Evolutionary conservation across 148 eudicot species (phyloP).

Genomic region (Oxyria digyna): DNA sequence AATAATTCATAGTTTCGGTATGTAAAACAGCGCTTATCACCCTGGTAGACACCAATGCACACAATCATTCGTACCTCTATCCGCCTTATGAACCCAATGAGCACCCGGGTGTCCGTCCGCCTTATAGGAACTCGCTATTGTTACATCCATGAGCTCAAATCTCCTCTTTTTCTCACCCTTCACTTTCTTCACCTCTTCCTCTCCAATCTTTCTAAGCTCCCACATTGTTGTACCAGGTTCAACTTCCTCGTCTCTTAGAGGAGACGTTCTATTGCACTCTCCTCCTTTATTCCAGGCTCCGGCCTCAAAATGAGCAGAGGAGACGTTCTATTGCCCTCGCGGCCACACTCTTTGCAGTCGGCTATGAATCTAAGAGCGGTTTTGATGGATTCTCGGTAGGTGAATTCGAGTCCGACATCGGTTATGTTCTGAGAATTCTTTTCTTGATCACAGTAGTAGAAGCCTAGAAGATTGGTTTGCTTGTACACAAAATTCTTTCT

Average conservation of each 20-base stretch:
- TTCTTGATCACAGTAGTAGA: conserved; percentile 6
- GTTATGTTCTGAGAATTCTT: conserved; percentile 8
- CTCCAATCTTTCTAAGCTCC: conserved; percentile 1
- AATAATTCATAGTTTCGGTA: too few species aligned
- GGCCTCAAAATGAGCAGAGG: conserved; percentile 42
- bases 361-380: conserved; percentile 19
- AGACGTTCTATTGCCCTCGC: conserved; percentile 29
- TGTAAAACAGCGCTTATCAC: too few species aligned
- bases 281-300: conserved; percentile 44
- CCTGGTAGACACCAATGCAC: conserved; percentile 63
- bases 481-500: conserved; percentile 4
- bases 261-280: conserved; percentile 20
- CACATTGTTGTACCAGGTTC: conserved; percentile 10
- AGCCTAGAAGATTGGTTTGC: neutral
- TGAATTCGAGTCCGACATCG: neutral
- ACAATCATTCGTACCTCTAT: conserved; percentile 35
- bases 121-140: conserved; percentile 29
- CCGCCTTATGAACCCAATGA: conserved; percentile 29
- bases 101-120: conserved; percentile 54
- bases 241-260: conserved; percentile 20
- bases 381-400: neutral
- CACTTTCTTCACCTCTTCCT: neutral
- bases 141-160: conserved; percentile 33
- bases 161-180: conserved; percentile 10
- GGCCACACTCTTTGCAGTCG: conserved; percentile 18